Conservation (phyloP, 1,284 basidiomycete species). For the Moniliella sp. region DNA sequence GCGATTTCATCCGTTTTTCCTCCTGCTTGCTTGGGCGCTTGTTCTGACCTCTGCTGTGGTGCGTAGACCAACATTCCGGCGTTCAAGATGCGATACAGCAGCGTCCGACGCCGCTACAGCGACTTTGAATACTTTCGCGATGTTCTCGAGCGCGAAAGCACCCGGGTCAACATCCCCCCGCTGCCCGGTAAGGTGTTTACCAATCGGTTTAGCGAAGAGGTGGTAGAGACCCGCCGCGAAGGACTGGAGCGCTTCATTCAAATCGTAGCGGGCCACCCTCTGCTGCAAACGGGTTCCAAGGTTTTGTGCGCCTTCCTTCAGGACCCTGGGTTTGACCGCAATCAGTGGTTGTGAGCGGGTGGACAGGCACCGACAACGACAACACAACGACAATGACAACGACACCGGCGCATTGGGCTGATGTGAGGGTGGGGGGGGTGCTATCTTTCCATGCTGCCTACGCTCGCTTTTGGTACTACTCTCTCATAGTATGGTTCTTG, state of each 20-base stretch:
- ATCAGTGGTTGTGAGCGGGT: conserved; percentile 3
- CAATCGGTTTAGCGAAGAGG: conserved; percentile 75
- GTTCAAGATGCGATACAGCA: conserved; percentile 82
- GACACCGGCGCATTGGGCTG: too few relatives aligned
- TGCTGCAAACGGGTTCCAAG: conserved; percentile 91
- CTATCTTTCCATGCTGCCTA: too few relatives aligned
- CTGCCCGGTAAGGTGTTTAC: conserved; percentile 62
- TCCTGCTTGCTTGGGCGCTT: not conserved
- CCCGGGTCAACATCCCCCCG: conserved; percentile 85
- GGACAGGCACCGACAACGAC: too few relatives aligned
- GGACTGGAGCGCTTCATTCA: conserved; percentile 85
- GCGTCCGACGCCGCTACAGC: conserved; percentile 80
- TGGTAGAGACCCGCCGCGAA: conserved; percentile 74
- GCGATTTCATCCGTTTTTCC: conserved; percentile 7
- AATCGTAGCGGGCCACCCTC: conserved; percentile 84
- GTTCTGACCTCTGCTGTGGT: too few relatives aligned
- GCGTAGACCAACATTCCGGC: conserved; percentile 91
- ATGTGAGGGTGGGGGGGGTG: too few relatives aligned
- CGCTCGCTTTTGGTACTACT: too few relatives aligned
- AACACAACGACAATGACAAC: too few relatives aligned
- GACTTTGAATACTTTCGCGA: conserved; percentile 98
- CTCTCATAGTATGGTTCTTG: too few relatives aligned
- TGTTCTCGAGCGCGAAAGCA: conserved; percentile 85
- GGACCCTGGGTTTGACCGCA: conserved; percentile 43
- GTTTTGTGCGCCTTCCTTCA: conserved; percentile 93